Base-by-base conservation (phyloP, 768 basidiomycete genomes). In the Psilocybe subaeruginosa region DNA sequence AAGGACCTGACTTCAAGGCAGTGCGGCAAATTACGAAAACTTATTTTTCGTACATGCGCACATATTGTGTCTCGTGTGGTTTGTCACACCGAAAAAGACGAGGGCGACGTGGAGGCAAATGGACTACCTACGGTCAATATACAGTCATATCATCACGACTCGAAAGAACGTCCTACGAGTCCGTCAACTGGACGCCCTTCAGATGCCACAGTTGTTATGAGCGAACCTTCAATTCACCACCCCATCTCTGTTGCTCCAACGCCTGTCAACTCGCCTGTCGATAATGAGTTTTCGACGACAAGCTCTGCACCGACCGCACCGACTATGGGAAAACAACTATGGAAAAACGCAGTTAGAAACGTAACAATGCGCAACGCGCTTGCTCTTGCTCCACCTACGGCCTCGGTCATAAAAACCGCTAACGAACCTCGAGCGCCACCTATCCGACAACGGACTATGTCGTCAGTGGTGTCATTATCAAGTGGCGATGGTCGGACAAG, bases 281-380 rank as follows among this genome's bases (percentile, higher is more conserved):
- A 72, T n/a, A 70, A 67, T 52, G 72, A 71, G 7, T 57, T 54
- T 37, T 41, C 49, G 8, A 30, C 29, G 5, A 43, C 41, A 43
- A 43, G 14, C 14, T 43, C 14, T 43, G 14, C 41, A 31, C 60
- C 56, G 60, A 41, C 17, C 14, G 57, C 71, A 14, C 61, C 73
- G 3, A 70, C 74, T 3, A 60, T 66, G 8, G 80, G 79, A 0
- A 80, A 74, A 61, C 69, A 78, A 49, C 74, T 81, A 8, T 83
- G 82, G 82, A 72, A 69, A 54, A 77, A 79, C 47, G 80, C 81
- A 0, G 41, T 80, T 4, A 72, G 77, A 17, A 80, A 74, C 47
- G 77, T 84, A 33, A 78, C 74, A 62, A 77, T 82, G 72, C 78
- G 75, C 23, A 66, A 61, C 33, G 51, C 70, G 4, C 64, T 71